Conservation (phyloP, 1,139 yeast genomes). For the Geotrichum histeridarum region DNA sequence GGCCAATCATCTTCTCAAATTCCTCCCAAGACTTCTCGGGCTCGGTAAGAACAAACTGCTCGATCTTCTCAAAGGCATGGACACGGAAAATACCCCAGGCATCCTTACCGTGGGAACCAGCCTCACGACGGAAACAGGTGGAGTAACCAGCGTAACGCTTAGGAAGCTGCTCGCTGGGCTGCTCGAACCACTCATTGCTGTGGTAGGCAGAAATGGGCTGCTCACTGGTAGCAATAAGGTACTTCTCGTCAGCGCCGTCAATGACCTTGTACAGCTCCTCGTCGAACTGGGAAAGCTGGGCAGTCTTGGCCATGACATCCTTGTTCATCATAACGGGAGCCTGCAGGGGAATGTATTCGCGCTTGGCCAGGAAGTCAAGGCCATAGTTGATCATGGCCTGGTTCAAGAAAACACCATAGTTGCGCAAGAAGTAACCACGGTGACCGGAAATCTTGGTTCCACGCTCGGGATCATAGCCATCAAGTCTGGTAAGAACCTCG, state of each 20-base stretch:
- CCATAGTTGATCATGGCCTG: slow-evolving; percentile 98
- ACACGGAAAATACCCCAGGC: slow-evolving; percentile 99
- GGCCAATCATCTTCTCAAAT: slow-evolving; percentile 88
- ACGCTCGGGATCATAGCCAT: slow-evolving; percentile 98
- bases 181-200: slow-evolving; percentile 97
- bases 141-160: slow-evolving; percentile 93
- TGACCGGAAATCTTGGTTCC: slow-evolving; percentile 98
- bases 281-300: slow-evolving; percentile 95
- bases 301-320: slow-evolving; percentile 98
- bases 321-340: slow-evolving; percentile 99
- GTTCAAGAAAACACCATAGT: slow-evolving; percentile 92
- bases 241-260: slow-evolving; percentile 96
- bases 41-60: slow-evolving; percentile 88
- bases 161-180: slow-evolving; percentile 95
- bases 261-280: slow-evolving; percentile 95
- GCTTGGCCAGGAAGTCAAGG: slow-evolving; percentile 70
- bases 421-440: slow-evolving; percentile 95
- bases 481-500: slow-evolving; percentile 86
- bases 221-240: slow-evolving; percentile 96
- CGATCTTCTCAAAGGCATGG: slow-evolving; percentile 96
- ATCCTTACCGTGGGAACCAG: slow-evolving; percentile 98
- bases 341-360: slow-evolving; percentile 85
- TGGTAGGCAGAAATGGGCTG: slow-evolving; percentile 99
- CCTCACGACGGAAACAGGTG: slow-evolving; percentile 98
- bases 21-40: slow-evolving; percentile 98